These are phyloP conservation scores for Musa schizocarpa DNA, from an alignment of 176 grass and related monocot species.

Conservation along the genomic window DNA sequence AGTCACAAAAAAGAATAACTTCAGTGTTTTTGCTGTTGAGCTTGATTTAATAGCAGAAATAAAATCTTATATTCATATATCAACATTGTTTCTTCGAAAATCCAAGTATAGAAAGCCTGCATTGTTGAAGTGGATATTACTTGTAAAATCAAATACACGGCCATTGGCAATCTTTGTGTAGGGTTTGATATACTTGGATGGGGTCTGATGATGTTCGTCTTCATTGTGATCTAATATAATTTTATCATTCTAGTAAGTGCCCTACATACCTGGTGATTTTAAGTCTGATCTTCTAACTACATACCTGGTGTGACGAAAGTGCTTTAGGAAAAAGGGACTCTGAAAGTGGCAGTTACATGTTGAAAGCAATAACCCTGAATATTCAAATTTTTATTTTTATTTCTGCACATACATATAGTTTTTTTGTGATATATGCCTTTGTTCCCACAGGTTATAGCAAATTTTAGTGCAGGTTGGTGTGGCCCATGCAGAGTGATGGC, in stretches of 20 bases:
- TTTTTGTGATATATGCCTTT: neutral
- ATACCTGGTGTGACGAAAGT: neutral
- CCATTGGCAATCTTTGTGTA: neutral
- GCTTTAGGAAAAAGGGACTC: neutral
- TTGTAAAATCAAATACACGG: neutral
- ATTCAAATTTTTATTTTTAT: neutral
- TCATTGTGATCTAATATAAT: neutral
- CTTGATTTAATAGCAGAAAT: too few relatives aligned
- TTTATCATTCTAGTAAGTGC: neutral
- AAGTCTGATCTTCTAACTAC: neutral
- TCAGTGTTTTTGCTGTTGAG: neutral
- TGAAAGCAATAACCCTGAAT: neutral
- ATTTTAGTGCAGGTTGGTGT: constrained; percentile 82
- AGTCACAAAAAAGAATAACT: too few relatives aligned
- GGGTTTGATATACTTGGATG: neutral
- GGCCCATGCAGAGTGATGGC: constrained; percentile 63
- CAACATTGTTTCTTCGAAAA: neutral
- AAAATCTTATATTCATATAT: neutral
- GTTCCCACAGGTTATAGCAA: constrained; percentile 51
- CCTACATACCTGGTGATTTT: neutral
- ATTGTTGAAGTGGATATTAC: neutral
- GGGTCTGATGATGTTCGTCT: neutral
- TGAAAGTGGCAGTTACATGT: neutral
- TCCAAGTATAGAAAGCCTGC: neutral
- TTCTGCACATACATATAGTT: neutral